phyloP scores from a whole-genome alignment of 2,329 filamentous ascomycete species.

The Coniella vitis region DNA sequence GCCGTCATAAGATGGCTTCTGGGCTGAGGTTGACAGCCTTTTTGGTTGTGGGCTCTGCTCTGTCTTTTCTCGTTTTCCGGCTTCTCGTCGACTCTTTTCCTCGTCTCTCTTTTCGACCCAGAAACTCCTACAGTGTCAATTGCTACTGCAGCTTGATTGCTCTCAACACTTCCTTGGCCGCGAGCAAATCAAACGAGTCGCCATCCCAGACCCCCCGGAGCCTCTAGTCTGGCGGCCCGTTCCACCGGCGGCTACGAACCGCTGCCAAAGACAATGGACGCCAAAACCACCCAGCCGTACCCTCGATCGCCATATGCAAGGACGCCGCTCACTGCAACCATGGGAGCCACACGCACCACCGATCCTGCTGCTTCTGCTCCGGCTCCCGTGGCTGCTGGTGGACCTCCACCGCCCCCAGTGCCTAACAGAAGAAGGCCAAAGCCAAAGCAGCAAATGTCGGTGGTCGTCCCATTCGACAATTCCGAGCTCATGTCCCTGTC shows the following conservation, averaged over 20 bases:
- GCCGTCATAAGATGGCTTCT: too few relatives aligned
- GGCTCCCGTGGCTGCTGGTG: neutral
- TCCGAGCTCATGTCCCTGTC: slow-evolving; percentile 11
- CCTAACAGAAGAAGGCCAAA: neutral
- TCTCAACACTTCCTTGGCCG: too few relatives aligned
- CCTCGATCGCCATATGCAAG: slow-evolving; percentile 10
- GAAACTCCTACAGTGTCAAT: too few relatives aligned
- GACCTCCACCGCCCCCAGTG: neutral
- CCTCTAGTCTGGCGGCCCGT: slow-evolving; percentile 1
- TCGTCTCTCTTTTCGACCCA: neutral
- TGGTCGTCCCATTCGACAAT: slow-evolving; percentile 6
- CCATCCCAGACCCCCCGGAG: too few relatives aligned
- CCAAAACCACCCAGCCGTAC: neutral
- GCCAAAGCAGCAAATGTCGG: slow-evolving; percentile 4
- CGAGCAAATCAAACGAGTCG: too few relatives aligned
- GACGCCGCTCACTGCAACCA: neutral
- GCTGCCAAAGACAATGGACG: slow-evolving; percentile 9
- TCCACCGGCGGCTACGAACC: slow-evolving; percentile 15
- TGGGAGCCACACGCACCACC: slow-evolving; percentile 2
- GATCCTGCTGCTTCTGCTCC: slow-evolving; percentile 1
- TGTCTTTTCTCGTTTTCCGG: neutral
- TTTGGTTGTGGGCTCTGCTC: too few relatives aligned
- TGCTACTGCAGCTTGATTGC: too few relatives aligned
- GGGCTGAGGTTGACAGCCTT: neutral
- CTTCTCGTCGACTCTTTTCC: neutral